phyloP scores from a whole-genome alignment of 805 yeast species.

The Hanseniaspora occidentalis region DNA sequence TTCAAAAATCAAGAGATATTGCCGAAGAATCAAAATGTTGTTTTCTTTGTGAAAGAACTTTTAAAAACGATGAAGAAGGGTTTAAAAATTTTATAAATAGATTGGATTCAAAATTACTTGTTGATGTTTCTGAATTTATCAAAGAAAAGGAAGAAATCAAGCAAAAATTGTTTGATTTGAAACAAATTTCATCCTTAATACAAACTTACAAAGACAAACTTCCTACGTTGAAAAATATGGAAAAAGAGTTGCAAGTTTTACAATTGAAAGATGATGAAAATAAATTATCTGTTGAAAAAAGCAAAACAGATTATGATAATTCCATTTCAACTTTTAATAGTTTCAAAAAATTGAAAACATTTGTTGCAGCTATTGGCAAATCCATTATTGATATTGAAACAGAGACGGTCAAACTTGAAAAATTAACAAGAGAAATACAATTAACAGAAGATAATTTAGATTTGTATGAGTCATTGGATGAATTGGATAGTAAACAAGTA shows the following conservation, averaged over 20 bases:
- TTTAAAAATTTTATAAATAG: constrained; percentile 2
- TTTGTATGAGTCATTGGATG: constrained; percentile 17
- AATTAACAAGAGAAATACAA: constrained; percentile 17
- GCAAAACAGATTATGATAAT: background rate
- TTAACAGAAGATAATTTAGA: constrained; percentile 12
- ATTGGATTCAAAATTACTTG: constrained; percentile 5
- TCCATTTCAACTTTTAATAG: background rate
- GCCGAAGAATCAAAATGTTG: constrained; percentile 53
- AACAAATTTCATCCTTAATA: constrained; percentile 9
- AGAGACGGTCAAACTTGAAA: constrained; percentile 13
- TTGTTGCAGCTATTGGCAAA: constrained; percentile 18
- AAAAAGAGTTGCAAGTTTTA: background rate
- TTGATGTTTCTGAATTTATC: constrained; percentile 9
- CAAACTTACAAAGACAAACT: constrained; percentile 6
- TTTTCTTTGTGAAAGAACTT: constrained; percentile 57
- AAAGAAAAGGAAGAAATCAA: constrained; percentile 19
- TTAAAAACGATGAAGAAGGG: constrained; percentile 17
- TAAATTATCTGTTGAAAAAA: background rate
- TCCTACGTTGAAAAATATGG: background rate
- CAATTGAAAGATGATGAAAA: background rate
- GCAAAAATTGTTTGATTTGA: constrained; percentile 14
- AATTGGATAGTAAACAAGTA: constrained; percentile 15
- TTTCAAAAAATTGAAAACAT: constrained; percentile 15
- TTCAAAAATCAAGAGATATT: constrained; percentile 52
- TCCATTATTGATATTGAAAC: constrained; percentile 15